Percentiles rank a stretch among this genome's conserved stretches.
Evolutionary conservation across 2,329 filamentous ascomycete species (phyloP).

Genomic region (Claviceps paspali): DNA sequence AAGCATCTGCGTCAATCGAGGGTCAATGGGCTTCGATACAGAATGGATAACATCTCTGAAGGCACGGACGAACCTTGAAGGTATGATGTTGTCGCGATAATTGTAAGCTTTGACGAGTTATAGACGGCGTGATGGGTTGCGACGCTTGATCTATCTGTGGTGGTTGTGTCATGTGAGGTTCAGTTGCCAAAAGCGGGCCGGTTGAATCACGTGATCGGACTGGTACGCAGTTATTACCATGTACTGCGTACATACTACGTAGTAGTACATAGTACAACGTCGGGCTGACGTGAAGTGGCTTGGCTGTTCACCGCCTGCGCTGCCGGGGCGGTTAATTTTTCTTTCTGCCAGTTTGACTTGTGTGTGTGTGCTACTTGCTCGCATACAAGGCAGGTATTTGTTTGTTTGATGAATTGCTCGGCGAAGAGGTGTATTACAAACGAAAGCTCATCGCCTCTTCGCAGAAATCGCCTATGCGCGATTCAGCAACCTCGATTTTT

Average conservation of each 20-base stretch:
- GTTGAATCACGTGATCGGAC: constrained; percentile 10
- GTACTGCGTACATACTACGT: too few species aligned
- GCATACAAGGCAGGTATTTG: too few species aligned
- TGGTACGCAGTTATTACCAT: too few species aligned
- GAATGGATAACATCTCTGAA: not conserved
- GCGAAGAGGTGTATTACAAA: too few species aligned
- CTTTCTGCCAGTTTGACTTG: constrained; percentile 16
- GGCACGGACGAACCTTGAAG: constrained; percentile 8
- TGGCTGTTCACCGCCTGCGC: constrained; percentile 12
- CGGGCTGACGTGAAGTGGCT: too few species aligned
- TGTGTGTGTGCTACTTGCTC: too few species aligned
- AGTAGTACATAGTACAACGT: too few species aligned
- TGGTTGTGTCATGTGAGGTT: too few species aligned
- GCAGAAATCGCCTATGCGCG: too few species aligned
- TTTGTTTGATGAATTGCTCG: too few species aligned
- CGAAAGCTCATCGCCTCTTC: too few species aligned
- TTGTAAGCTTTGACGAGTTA: constrained; percentile 13
- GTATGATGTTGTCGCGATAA: constrained; percentile 5
- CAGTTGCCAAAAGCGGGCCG: constrained; percentile 16
- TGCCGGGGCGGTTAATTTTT: constrained; percentile 5
- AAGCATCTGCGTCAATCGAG: constrained; percentile 51
- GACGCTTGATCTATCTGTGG: too few species aligned
- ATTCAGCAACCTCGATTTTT: constrained; percentile 1
- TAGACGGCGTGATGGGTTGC: constrained; percentile 14
- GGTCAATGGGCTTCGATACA: constrained; percentile 24